phyloP scores from a whole-genome alignment of 2,329 filamentous ascomycete genomes.

The Verticillium tricorpus region DNA sequence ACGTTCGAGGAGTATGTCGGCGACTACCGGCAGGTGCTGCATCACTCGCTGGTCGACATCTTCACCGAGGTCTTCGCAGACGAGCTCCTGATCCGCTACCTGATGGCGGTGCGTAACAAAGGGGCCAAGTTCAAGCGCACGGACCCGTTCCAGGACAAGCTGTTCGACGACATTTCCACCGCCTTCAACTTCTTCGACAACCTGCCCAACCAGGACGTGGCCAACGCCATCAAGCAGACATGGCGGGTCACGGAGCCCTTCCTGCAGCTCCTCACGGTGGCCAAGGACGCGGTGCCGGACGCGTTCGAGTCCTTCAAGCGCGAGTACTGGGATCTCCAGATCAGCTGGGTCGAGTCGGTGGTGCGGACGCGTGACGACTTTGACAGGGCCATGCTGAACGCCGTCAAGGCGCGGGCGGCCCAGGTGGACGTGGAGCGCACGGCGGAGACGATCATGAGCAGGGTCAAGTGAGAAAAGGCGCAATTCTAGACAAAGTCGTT shows the following conservation, averaged over 20 bases:
- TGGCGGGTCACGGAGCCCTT: constrained; percentile 91
- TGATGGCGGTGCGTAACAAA: constrained; percentile 81
- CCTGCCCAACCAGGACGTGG: constrained; percentile 66
- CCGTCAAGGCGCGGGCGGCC: constrained; percentile 83
- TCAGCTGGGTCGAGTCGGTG: constrained; percentile 93
- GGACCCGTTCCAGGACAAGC: constrained; percentile 88
- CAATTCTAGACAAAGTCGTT: neutral
- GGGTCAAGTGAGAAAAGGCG: constrained; percentile 62
- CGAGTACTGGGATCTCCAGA: constrained; percentile 88
- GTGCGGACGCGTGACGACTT: constrained; percentile 86
- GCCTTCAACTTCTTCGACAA: constrained; percentile 85
- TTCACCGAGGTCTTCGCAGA: constrained; percentile 91
- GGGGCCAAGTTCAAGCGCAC: constrained; percentile 80
- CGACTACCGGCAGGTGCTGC: constrained; percentile 80
- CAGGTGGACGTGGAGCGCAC: constrained; percentile 78
- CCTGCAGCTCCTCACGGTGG: constrained; percentile 71
- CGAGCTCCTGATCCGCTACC: constrained; percentile 82
- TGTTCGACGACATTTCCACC: constrained; percentile 86
- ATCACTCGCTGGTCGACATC: constrained; percentile 84
- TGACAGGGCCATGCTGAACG: constrained; percentile 82
- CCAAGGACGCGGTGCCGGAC: constrained; percentile 67
- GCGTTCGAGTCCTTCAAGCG: constrained; percentile 81
- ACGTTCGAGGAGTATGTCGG: constrained; percentile 93
- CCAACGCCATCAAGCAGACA: constrained; percentile 73
- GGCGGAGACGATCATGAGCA: constrained; percentile 89